Base-by-base conservation (phyloP, 768 basidiomycete genomes). In the Lanmaoa rubissima region DNA sequence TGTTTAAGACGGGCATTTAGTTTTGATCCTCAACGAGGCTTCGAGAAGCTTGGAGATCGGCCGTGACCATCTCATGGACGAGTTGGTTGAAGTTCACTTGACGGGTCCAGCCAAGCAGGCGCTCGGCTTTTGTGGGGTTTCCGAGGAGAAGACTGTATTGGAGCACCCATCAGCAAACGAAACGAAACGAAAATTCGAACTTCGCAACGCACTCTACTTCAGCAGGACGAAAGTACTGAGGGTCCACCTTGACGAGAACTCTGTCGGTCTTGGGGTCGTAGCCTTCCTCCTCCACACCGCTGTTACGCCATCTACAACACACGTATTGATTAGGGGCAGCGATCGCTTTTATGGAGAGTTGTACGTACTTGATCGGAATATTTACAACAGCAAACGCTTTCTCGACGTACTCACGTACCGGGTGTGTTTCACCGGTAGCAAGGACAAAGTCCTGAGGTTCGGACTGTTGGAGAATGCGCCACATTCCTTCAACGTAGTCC, bases 401-500 rank as follows among this genome's bases (percentile, higher is more conserved):
- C 69, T 94, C 85, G 64, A 98, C 92, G 63, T 86, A 97, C 75
- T 98, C 94, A 54, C 92, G 86, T 28, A 98, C 95, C 40, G 85
- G 85, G 73, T 98, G 95, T 32, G 93, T 98, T 79, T 98, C 96
- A 31, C 94, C 94, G 1, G 94, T 97, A 0, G 94, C 94, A 45
- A 97, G 90, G 51, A 97, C 94, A 66, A 91, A 98, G 75, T 98
- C 95, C 11, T 94, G 85, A 1, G 95, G 76, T 21, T 65, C 58
- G 8, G 86, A 78, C 73, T 96, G 93, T 73, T 98, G 95, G 44
- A 98, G 85, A 85, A 98, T 94, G 67, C 81, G 80, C 94, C 94
- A 97, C 95, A 97, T 97, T 40, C 95, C 95, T 74, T 98, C 95
- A 11, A 97, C 89, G 70, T 96, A 97, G 71, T 93, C 90, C 57